Conservation (phyloP, 306 rosid species). For the Cicer yamashitae region DNA sequence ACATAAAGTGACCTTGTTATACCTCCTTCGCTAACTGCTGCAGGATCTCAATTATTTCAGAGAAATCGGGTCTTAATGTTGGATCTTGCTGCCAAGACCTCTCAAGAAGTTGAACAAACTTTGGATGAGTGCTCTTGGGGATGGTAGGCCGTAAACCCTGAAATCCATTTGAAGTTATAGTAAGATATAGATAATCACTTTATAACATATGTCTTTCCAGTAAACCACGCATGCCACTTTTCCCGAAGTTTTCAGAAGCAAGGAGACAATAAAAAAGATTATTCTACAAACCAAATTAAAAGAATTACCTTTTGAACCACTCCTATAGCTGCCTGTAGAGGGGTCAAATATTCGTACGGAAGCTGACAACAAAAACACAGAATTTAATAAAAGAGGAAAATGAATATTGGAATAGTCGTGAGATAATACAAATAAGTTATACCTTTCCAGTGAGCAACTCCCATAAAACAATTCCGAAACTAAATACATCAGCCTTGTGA, state of each 20-base stretch:
- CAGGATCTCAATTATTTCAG: slow-evolving; percentile 74
- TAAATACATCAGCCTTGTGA: slow-evolving; percentile 98
- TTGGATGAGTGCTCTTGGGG: slow-evolving; percentile 85
- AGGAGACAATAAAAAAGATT: slow-evolving; percentile 20
- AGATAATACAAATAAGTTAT: slow-evolving; percentile 37
- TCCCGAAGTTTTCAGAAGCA: slow-evolving; percentile 14
- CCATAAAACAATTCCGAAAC: slow-evolving; percentile 94
- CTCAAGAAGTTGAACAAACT: slow-evolving; percentile 79
- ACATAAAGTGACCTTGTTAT: slow-evolving; percentile 24
- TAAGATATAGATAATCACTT: slow-evolving; percentile 18
- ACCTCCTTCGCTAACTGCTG: slow-evolving; percentile 78
- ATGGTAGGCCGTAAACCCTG: slow-evolving; percentile 87
- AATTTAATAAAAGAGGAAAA: not conserved
- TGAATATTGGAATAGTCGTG: not conserved
- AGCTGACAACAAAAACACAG: slow-evolving; percentile 64
- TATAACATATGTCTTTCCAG: not conserved
- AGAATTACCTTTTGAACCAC: slow-evolving; percentile 85
- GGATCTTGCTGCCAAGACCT: slow-evolving; percentile 96
- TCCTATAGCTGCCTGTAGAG: slow-evolving; percentile 98
- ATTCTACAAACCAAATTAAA: slow-evolving; percentile 36
- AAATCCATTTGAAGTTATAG: slow-evolving; percentile 31
- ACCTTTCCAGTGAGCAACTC: slow-evolving; percentile 97
- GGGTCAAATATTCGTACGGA: slow-evolving; percentile 90
- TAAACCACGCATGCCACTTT: slow-evolving; percentile 13
- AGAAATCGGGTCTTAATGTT: slow-evolving; percentile 78